These are phyloP conservation scores for Fraxinus platypoda DNA, from an alignment of 305 asterid species.

Conservation along the genomic window DNA sequence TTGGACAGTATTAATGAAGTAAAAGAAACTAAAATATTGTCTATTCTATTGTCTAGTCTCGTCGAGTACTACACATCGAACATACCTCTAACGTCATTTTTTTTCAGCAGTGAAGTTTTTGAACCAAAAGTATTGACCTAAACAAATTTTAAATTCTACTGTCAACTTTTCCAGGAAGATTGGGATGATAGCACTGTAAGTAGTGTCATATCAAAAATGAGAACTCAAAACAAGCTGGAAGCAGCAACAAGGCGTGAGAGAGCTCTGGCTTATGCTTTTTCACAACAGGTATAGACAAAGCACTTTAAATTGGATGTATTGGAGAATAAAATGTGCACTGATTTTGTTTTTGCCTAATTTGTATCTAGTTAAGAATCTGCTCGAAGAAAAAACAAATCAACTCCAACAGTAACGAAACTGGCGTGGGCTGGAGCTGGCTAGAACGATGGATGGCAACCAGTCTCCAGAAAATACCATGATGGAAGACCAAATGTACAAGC, in stretches of 20 bases:
- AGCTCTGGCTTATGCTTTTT: constrained; percentile 63
- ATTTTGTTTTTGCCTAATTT: background rate
- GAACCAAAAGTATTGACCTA: background rate
- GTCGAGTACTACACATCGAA: background rate
- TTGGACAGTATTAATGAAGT: background rate
- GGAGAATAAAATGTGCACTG: background rate
- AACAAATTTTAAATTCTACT: background rate
- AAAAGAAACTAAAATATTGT: background rate
- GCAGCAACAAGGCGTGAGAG: constrained; percentile 65
- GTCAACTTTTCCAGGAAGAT: constrained; percentile 40
- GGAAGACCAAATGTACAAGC: constrained; percentile 6
- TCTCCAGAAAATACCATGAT: constrained; percentile 32
- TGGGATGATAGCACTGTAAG: constrained; percentile 69
- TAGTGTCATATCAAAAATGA: constrained; percentile 46
- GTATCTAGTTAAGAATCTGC: constrained; percentile 43
- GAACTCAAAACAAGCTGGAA: constrained; percentile 46
- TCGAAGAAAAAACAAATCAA: constrained; percentile 42
- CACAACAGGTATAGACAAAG: constrained; percentile 44
- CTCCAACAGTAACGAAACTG: constrained; percentile 25
- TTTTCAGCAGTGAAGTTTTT: background rate
- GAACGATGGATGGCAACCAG: constrained; percentile 73
- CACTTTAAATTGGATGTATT: background rate
- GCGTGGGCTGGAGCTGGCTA: constrained; percentile 56
- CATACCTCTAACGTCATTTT: background rate
- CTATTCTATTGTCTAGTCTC: background rate